These are phyloP conservation scores for Stephania yunnanensis DNA, from an alignment of 164 flowering plant species.

Conservation along the genomic window DNA sequence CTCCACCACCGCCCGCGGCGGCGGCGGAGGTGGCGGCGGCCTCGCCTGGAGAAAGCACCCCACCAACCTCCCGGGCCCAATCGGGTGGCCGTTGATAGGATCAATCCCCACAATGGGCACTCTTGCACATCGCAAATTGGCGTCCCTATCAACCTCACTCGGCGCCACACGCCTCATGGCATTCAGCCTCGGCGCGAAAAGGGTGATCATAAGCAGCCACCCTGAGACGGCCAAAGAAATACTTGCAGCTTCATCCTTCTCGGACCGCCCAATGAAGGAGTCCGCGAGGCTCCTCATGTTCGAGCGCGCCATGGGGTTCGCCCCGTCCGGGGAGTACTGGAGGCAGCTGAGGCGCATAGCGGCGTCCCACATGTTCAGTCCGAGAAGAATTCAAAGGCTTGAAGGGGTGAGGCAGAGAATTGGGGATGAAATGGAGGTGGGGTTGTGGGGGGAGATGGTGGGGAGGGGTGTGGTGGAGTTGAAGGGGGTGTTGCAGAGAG, in stretches of 20 bases:
- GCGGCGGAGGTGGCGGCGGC: constrained; percentile 63
- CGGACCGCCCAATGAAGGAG: constrained; percentile 68
- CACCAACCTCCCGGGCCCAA: constrained; percentile 37
- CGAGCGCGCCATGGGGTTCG: constrained; percentile 85
- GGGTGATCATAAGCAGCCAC: constrained; percentile 60
- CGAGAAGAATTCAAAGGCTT: constrained; percentile 42
- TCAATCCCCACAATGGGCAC: constrained; percentile 39
- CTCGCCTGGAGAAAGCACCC: constrained; percentile 49
- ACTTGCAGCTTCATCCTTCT: constrained; percentile 47
- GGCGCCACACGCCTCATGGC: constrained; percentile 65
- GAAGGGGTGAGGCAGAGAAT: constrained; percentile 33
- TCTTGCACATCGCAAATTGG: constrained; percentile 54
- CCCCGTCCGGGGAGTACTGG: constrained; percentile 79
- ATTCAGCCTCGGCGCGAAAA: constrained; percentile 49
- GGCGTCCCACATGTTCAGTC: constrained; percentile 61
- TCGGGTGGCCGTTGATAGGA: constrained; percentile 59
- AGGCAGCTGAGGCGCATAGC: constrained; percentile 55
- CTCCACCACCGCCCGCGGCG: constrained; percentile 41
- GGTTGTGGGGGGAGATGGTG: constrained; percentile 35
- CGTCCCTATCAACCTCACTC: constrained; percentile 32
- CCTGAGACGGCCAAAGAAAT: constrained; percentile 81
- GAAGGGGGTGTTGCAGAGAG: constrained; percentile 44
- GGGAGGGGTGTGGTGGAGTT: constrained; percentile 44
- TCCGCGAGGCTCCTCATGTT: constrained; percentile 71
- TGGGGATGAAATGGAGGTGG: constrained; percentile 32